A percentile compares a stretch with the other conserved stretches of the same genome.
Evolutionary conservation across 768 basidiomycete genomes (phyloP).

Genomic region (Hypholoma sublateritium): DNA sequence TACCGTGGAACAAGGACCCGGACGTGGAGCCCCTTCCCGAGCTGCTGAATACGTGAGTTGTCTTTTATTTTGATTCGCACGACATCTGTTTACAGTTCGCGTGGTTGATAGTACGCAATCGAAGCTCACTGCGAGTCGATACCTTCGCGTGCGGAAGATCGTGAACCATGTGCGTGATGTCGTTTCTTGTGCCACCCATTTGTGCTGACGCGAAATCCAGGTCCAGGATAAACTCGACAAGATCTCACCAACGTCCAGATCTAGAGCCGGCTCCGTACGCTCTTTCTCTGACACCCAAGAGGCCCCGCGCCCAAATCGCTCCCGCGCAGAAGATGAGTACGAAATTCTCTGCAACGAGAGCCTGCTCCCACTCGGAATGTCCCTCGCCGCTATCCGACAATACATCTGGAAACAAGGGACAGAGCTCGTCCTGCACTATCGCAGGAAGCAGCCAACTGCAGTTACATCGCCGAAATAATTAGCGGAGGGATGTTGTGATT

Average conservation of each 20-base stretch:
- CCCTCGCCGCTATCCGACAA: slow-evolving; percentile 86
- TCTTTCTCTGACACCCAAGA: slow-evolving; percentile 34
- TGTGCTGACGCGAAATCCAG: slow-evolving; percentile 31
- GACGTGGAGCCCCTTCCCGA: slow-evolving; percentile 69
- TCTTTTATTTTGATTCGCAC: not conserved
- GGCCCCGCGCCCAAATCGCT: slow-evolving; percentile 18
- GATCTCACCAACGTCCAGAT: slow-evolving; percentile 31
- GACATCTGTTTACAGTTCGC: not conserved
- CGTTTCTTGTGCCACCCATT: not conserved
- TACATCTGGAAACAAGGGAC: slow-evolving; percentile 80
- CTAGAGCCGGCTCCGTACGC: slow-evolving; percentile 31
- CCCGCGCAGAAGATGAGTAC: slow-evolving; percentile 64
- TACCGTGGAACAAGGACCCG: slow-evolving; percentile 71
- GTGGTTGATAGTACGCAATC: slow-evolving; percentile 57
- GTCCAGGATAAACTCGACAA: slow-evolving; percentile 84
- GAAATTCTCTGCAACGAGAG: slow-evolving; percentile 89
- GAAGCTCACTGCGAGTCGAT: slow-evolving; percentile 85
- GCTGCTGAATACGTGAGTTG: slow-evolving; percentile 79
- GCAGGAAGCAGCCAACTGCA: slow-evolving; percentile 36
- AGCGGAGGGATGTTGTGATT: not conserved
- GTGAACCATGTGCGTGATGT: slow-evolving; percentile 63
- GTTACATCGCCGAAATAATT: no score
- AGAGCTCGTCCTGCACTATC: slow-evolving; percentile 79
- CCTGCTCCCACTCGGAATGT: slow-evolving; percentile 85
- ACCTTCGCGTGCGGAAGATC: slow-evolving; percentile 84